A percentile compares a stretch with the other conserved stretches of the same genome.
phyloP scores from a whole-genome alignment of 2,329 filamentous ascomycete genomes.

The Aspergillus fischeri region DNA sequence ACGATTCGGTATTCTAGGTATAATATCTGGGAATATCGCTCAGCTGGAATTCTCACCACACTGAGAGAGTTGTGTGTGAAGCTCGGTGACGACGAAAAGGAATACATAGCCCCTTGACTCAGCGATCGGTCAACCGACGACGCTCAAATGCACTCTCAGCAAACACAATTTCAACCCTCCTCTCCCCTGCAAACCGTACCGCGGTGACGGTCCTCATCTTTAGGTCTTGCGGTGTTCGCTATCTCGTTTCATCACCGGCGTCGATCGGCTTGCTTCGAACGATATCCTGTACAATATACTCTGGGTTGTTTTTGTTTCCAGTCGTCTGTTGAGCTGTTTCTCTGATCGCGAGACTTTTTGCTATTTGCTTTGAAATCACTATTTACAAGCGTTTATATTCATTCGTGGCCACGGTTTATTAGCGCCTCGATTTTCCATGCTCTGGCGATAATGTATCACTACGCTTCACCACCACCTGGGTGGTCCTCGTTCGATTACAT shows the following conservation, averaged over 20 bases:
- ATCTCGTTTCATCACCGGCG: constrained; percentile 23
- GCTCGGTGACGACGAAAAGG: constrained; percentile 5
- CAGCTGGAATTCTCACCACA: no score
- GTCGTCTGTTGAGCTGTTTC: constrained; percentile 12
- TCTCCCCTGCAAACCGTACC: constrained; percentile 41
- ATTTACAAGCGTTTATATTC: constrained; percentile 7
- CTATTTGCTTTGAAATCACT: constrained; percentile 13
- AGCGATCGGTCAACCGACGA: constrained; percentile 23
- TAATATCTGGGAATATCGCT: not conserved
- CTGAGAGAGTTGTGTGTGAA: not conserved
- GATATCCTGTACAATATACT: constrained; percentile 46
- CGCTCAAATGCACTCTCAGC: constrained; percentile 45
- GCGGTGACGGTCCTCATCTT: constrained; percentile 39
- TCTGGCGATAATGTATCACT: constrained; percentile 44
- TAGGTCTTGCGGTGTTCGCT: constrained; percentile 16
- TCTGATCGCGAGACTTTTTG: constrained; percentile 11
- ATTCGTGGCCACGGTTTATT: constrained; percentile 10
- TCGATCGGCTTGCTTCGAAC: constrained; percentile 31
- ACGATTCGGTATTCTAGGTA: not conserved
- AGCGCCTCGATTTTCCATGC: constrained; percentile 27
- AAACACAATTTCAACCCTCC: constrained; percentile 35
- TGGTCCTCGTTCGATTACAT: constrained; percentile 48
- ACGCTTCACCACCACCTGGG: constrained; percentile 44
- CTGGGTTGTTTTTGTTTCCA: constrained; percentile 25
- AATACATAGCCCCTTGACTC: constrained; percentile 10